Percentiles rank a stretch among this genome's conserved stretches.
Evolutionary conservation across 495 filamentous ascomycete species (phyloP).

Genomic region (Aspergillus coremiiformis): DNA sequence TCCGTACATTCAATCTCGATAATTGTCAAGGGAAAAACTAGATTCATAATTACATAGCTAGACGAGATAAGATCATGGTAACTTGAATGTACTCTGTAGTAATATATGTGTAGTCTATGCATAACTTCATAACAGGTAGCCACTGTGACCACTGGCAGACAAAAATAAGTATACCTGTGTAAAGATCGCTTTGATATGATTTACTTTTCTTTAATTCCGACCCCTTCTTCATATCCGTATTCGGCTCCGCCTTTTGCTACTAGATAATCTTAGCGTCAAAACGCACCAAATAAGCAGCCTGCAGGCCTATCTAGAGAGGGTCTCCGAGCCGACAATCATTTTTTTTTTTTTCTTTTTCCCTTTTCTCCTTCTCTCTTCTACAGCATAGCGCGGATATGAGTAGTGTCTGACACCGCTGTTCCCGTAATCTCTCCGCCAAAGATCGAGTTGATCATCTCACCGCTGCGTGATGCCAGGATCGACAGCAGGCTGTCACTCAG

Average conservation of each 20-base stretch:
- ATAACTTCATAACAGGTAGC: background rate
- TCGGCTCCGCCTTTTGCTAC: background rate
- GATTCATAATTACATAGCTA: background rate
- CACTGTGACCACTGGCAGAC: too few relatives aligned
- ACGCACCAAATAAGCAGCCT: background rate
- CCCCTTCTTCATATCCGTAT: background rate
- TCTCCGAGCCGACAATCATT: background rate
- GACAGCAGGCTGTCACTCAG: slow-evolving; percentile 75
- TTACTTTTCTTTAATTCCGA: background rate
- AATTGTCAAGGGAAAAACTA: too few relatives aligned
- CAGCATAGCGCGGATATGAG: slow-evolving; percentile 35
- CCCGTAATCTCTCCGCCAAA: slow-evolving; percentile 48
- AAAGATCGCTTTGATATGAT: background rate
- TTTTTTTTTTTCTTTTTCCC: background rate
- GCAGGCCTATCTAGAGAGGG: background rate
- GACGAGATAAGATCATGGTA: background rate
- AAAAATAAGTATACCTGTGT: background rate
- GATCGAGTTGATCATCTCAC: slow-evolving; percentile 69
- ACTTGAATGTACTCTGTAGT: background rate
- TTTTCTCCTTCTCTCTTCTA: slow-evolving; percentile 15
- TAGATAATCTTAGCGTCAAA: background rate
- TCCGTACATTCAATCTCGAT: background rate
- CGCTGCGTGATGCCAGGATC: slow-evolving; percentile 65
- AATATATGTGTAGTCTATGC: background rate
- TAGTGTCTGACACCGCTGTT: slow-evolving; percentile 33